Evolutionary conservation across 2,329 filamentous ascomycete genomes (phyloP), one percentile per base, ranked within the genome.

Genomic region (Penicillium sp.): DNA sequence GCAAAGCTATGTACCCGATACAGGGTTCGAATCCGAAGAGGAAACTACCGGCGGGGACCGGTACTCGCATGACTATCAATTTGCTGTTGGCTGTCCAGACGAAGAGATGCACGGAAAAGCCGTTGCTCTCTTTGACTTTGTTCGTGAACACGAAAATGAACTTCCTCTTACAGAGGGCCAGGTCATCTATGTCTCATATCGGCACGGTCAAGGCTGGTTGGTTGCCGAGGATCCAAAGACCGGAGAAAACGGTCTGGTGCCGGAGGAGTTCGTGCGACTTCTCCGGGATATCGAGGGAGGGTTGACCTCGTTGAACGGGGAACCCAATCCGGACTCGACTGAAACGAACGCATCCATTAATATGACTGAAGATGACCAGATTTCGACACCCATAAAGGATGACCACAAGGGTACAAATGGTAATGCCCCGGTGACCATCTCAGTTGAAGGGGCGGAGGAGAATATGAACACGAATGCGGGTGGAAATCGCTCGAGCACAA

Each of bases 51-150:
- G 81, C 45, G 73, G 71, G 10, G 80, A 79, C 46, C 80, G 89
- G 56, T 94, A 90, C 66, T 94, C 88, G 31, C 81, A 86, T 51
- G 87, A 95, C 65, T 96, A 94, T 63, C 87, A 94, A 56, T 95
- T 96, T 64, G 94, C 88, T 13, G 94, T 95, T 54, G 91, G 87
- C 11, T 94, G 87, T 10, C 89, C 90, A 4, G 93, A 97, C 63
- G 91, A 97, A 68, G 89, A 97, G 65, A 96, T 96, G 80, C 90
- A 96, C 60, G 93, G 93, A 33, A 95, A 94, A 63, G 90, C 89
- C 8, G 87, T 98, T 18, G 93, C 93, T 5, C 74, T 98, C 15
- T 98, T 95, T 62, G 90, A 96, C 62, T 98, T 98, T 68, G 83
- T 83, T 54, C 80, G 90, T 20, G 91, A 97, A 66, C 96, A 97